A percentile compares a stretch with the other conserved stretches of the same genome.
These are phyloP conservation scores for Pulveroboletus sp. DNA, from an alignment of 768 basidiomycete species.

Conservation along the genomic window DNA sequence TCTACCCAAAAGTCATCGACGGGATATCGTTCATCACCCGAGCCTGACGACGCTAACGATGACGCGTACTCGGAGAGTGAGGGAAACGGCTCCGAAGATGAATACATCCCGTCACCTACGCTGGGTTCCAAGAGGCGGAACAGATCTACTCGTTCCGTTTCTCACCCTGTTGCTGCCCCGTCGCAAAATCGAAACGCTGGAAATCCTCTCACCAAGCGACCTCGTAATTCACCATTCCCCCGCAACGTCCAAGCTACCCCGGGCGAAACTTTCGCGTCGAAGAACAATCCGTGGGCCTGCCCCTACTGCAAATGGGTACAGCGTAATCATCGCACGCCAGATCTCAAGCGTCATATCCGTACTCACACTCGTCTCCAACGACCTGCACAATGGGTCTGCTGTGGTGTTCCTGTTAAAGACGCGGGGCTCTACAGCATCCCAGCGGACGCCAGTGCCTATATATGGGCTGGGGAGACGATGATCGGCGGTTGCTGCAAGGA, in stretches of 20 bases:
- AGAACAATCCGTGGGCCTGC: slow-evolving; percentile 40
- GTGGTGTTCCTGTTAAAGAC: slow-evolving; percentile 30
- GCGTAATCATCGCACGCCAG: slow-evolving; percentile 49
- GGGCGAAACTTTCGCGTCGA: slow-evolving; percentile 20
- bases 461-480: slow-evolving; percentile 29
- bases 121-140: slow-evolving; percentile 34
- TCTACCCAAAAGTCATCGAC: slow-evolving; percentile 5
- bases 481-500: slow-evolving; percentile 37
- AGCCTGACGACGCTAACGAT: slow-evolving; percentile 17
- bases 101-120: slow-evolving; percentile 41
- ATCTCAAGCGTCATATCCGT: slow-evolving; percentile 55
- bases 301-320: slow-evolving; percentile 47
- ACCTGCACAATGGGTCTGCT: slow-evolving; percentile 38
- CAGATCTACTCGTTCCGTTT: slow-evolving; percentile 14
- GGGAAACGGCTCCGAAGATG: slow-evolving; percentile 40
- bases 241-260: slow-evolving; percentile 44
- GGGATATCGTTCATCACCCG: background rate
- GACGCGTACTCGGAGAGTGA: slow-evolving; percentile 37
- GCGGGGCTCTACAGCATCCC: slow-evolving; percentile 22
- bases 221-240: slow-evolving; percentile 35
- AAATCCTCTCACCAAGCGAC: slow-evolving; percentile 18
- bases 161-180: background rate
- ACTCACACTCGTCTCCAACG: slow-evolving; percentile 43
- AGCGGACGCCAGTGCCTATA: slow-evolving; percentile 22
- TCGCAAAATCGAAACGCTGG: slow-evolving; percentile 8